Conservation (phyloP, 192 early-diverging fungal genomes). For the Coemansia sp. region DNA sequence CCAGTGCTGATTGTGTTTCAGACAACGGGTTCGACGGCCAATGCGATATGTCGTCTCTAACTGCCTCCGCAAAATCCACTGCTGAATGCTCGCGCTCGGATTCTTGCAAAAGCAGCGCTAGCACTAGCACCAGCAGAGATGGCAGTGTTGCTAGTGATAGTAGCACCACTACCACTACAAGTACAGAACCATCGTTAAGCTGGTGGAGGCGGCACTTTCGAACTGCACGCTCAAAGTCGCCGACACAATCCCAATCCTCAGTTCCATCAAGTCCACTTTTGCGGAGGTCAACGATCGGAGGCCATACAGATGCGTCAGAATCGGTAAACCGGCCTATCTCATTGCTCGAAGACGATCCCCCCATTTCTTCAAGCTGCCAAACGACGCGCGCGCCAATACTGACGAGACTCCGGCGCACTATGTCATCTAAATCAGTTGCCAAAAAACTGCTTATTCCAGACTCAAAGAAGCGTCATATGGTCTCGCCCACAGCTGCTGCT, state of each 20-base stretch:
- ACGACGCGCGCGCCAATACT: constrained; percentile 21
- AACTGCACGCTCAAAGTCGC: constrained; percentile 9
- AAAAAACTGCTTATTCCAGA: not conserved
- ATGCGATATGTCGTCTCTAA: constrained; percentile 15
- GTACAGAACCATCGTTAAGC: constrained; percentile 30
- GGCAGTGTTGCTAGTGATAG: constrained; percentile 27
- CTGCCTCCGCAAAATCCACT: constrained; percentile 30
- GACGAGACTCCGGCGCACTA: constrained; percentile 32
- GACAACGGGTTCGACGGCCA: constrained; percentile 47
- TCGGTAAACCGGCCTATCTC: not conserved
- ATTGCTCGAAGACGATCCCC: not conserved
- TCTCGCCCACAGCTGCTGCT: not conserved
- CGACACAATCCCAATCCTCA: not conserved
- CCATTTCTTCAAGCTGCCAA: constrained; percentile 3
- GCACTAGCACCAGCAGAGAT: constrained; percentile 36
- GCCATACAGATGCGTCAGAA: not conserved
- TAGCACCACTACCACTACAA: constrained; percentile 15
- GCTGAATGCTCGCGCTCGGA: constrained; percentile 44
- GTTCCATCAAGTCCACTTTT: not conserved
- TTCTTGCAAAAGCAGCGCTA: constrained; percentile 32
- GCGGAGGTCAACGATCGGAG: constrained; percentile 15
- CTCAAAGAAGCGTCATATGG: constrained; percentile 7
- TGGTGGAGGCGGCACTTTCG: constrained; percentile 45
- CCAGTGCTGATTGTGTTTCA: constrained; percentile 13
- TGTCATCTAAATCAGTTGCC: constrained; percentile 27